These are phyloP conservation scores for Penicillium soppii DNA, from an alignment of 495 filamentous ascomycete genomes.

Conservation along the genomic window DNA sequence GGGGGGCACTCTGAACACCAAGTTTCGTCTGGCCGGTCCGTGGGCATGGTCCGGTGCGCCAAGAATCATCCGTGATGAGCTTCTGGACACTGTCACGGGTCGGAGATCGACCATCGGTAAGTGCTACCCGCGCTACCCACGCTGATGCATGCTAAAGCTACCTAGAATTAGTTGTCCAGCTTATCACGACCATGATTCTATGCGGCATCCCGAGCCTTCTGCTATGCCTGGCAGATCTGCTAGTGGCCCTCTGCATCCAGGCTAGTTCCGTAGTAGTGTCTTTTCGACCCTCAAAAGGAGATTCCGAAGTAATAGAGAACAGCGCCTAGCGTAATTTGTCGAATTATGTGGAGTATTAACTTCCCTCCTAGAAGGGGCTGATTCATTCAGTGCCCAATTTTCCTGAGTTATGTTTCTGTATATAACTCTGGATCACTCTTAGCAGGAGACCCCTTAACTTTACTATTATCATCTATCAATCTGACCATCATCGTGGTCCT, in stretches of 20 bases:
- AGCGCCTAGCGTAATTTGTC: neutral
- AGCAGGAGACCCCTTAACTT: neutral
- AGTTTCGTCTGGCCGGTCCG: neutral
- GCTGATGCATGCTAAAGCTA: neutral
- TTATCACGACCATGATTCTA: neutral
- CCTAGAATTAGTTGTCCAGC: neutral
- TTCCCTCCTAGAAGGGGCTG: neutral
- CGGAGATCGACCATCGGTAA: neutral
- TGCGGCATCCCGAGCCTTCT: neutral
- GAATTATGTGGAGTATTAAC: neutral
- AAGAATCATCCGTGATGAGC: neutral
- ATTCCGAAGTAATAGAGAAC: neutral
- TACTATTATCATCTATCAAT: neutral
- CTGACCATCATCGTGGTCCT: neutral
- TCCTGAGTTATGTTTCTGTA: neutral
- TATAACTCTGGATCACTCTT: neutral
- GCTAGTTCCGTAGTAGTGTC: neutral
- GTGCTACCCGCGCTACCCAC: neutral
- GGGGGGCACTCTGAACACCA: neutral
- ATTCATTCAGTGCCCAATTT: neutral
- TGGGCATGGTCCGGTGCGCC: neutral
- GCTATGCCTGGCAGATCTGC: neutral
- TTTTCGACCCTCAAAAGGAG: neutral
- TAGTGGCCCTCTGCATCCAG: neutral
- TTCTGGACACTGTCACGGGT: neutral